Evolutionary conservation across 2,329 filamentous ascomycete species (phyloP), one percentile per base, ranked within the genome.

Genomic region (Xylaria sp.): DNA sequence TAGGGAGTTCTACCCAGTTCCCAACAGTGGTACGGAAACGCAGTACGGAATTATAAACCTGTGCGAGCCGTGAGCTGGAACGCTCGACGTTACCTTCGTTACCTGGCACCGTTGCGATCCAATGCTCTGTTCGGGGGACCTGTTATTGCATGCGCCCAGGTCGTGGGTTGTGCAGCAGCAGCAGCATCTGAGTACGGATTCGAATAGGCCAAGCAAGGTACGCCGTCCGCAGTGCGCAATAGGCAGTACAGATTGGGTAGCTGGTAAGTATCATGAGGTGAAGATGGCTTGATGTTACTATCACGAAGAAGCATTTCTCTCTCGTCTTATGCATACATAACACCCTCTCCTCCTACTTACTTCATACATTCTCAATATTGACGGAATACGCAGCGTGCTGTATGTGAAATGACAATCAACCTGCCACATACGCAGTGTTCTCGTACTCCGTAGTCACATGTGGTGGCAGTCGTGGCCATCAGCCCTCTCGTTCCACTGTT

Each of bases 401-500:
- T 46, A 42, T 52, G 42, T 58, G 30, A 44, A 52, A 50, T 46
- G 51, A 55, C 19, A 23, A n/a, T 51, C n/a, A 56, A 59, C 60
- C 35, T 60, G 46, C 60, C 55, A 62, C 57, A 16, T 63, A 61
- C 56, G 56, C 50, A 59, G 42, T 30, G 23, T 30, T 30, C 23
- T 30, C 23, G 23, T 30, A 30, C 23, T 30, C 23, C 52, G 50
- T 55, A 59, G 54, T 55, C 53, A 57, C 52, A 57, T 16, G 16
- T 55, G 34, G 53, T 47, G 23, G 39, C 51, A 62, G 57, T 64
- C 59, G 62, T 64, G 59, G 59, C 55, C 62, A 56, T 58, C 52
- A 52, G 42, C 59, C 57, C 57, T 52, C 59, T 57, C 57, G 58
- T 63, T 60, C 53, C 62, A 59, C 59, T 63, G 46, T 59, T 46